Evolutionary conservation across 352 stramenopile genomes (phyloP), one percentile per base, ranked within the genome.

Genomic region (Phytophthora cryptogea): DNA sequence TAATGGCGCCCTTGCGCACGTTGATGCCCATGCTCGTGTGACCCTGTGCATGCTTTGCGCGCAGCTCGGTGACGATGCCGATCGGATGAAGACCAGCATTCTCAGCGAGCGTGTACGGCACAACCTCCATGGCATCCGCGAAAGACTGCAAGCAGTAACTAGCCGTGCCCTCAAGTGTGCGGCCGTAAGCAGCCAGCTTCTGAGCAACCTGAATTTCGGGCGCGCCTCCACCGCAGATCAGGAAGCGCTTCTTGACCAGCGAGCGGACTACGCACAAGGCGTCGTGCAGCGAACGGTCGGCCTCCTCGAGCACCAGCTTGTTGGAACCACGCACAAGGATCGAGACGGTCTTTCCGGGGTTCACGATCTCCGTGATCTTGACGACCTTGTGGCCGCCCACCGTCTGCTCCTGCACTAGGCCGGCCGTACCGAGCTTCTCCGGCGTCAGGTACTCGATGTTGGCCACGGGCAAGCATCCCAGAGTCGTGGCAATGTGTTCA

Each of bases 21-120:
- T 99, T 97, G 69, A 99, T 99, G 59, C 97, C 97, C 51, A 93
- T 95, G 63, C 83, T 97, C 54, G 80, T 87, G 51, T 95, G 78
- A 40, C 97, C 97, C 69, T 95, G 87, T n/a, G 90, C 88, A 66
- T 98, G 94, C 76, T 96, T 96, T 31, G 91, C 88, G 33, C 94
- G 88, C 69, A 98, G 76, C 77, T 98, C 93, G 59, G 97, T 99
- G 50, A 99, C 97, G 46, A 99, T 98, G 37, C 96, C 77, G 72
- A 99, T 99, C 31, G 97, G 95, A 80, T 99, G 98, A 63, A 99
- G 82, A 8, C 98, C 98, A 2, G 97, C 97, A 78, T 99, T 99
- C 80, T 99, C 97, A 8, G 97, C 97, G 11, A 99, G 87, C 35
- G 98, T 99, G 81, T 98, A 99, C 5, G 98, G 97, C 54, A 99